phyloP scores from a whole-genome alignment of 2,329 filamentous ascomycete genomes.

The Paramyrothecium roridum region DNA sequence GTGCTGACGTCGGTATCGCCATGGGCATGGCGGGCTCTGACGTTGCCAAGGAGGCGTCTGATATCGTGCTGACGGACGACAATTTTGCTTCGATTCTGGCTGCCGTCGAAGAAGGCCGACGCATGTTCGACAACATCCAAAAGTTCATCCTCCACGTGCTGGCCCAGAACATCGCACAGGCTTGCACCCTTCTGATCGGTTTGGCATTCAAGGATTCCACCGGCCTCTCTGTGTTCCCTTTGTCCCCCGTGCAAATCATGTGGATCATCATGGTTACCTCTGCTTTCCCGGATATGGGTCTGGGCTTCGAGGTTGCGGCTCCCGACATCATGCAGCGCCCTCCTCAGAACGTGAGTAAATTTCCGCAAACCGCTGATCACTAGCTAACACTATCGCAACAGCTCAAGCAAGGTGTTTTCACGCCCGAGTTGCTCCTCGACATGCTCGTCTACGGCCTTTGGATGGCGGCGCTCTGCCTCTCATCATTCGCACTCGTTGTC shows the following conservation, averaged over 20 bases:
- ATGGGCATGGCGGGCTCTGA: slow-evolving; percentile 69
- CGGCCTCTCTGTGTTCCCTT: slow-evolving; percentile 65
- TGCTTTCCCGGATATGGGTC: slow-evolving; percentile 70
- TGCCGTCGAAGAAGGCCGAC: slow-evolving; percentile 67
- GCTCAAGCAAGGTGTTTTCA: slow-evolving; percentile 57
- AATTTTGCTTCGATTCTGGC: slow-evolving; percentile 71
- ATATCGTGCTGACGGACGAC: slow-evolving; percentile 69
- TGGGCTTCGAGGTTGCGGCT: slow-evolving; percentile 67
- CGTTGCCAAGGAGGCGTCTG: slow-evolving; percentile 66
- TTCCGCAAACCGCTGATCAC: not conserved
- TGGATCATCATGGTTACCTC: slow-evolving; percentile 81
- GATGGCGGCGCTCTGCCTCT: slow-evolving; percentile 59
- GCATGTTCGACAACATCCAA: slow-evolving; percentile 72
- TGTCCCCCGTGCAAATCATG: slow-evolving; percentile 70
- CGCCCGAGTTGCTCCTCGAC: slow-evolving; percentile 60
- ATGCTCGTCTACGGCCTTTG: slow-evolving; percentile 66
- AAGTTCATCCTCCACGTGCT: slow-evolving; percentile 68
- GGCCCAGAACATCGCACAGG: slow-evolving; percentile 68
- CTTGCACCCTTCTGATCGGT: slow-evolving; percentile 64
- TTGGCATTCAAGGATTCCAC: slow-evolving; percentile 65
- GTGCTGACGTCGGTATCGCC: slow-evolving; percentile 67
- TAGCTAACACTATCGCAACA: slow-evolving; percentile 7
- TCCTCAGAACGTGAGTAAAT: slow-evolving; percentile 54
- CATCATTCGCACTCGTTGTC: slow-evolving; percentile 49
- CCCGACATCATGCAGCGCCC: slow-evolving; percentile 67